Evolutionary conservation across 371 early-diverging fungal species (phyloP), one percentile per base, ranked within the genome.

Genomic region (Sporodiniella umbellata): DNA sequence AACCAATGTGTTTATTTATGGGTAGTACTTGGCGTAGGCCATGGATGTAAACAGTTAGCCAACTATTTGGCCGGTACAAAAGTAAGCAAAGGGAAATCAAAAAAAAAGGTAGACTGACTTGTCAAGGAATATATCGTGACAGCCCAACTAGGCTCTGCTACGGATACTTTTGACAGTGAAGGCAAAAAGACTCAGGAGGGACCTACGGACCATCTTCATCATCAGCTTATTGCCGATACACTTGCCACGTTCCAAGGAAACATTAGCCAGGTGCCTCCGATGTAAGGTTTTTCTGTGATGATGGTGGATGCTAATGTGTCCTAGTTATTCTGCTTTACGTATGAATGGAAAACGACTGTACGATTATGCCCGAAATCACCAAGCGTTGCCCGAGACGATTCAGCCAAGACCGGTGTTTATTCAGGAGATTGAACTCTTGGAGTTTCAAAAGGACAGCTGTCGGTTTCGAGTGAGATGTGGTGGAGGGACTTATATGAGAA

Each of bases 401-500:
- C 23, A 70, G 26, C 46, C 71, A 39, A 54, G 78, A 31, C 14
- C 48, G 14, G 68, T 75, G 1, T 23, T 43, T 2, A 64, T 75
- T 38, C 35, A 61, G 23, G 53, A 35, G 10, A 17, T 75, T 12
- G 68, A 69, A 3, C 8, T 72, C 25, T 15, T 54, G 8, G 49
- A 52, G 7, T 69, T 40, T 45, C 19, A 62, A 17, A 30, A 43
- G 7, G 45, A 57, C 18, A 25, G 17, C 10, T 52, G 56, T 23
- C 19, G 45, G 8, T 49, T 72, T 11, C 33, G 45, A 15, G 72
- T 79, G 7, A 44, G 53, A 33, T 72, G 77, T 51, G 64, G 72
- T 18, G 73, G 75, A 43, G 79, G 79, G 1, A 68, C 73, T 12
- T 79, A 79, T 51, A 74, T 79, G 64, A 64, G 79, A 33, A 74